Evolutionary conservation across 768 basidiomycete species (phyloP), one percentile per base, ranked within the genome.

Genomic region (Nidularia sp.): DNA sequence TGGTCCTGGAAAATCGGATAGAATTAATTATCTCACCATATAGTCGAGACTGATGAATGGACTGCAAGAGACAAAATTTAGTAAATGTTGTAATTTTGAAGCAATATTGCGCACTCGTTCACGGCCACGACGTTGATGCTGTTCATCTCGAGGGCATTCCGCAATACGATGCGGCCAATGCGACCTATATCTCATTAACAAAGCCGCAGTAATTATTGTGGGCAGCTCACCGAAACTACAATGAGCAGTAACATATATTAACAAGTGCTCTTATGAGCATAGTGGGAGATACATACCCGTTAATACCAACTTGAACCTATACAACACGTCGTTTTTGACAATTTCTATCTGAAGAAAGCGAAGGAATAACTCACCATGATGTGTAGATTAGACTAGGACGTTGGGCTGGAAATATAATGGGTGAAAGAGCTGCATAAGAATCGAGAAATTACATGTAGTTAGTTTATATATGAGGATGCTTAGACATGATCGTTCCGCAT

Each of bases 131-230:
- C 81, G 15, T 90, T 73, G 62, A 93, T 75, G 43, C 84, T 82
- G 34, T 72, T 65, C 66, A 81, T 75, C 57, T 80, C 72, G 59
- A 94, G 75, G 44, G 93, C 91, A 77, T 96, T 96, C 56, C 95
- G 86, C 66, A 88, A 76, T 55, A 98, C 93, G 67, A 97, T 92
- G 71, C 95, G 93, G 68, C 95, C 94, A 69, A 97, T 96, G 74
- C 95, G 93, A 75, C 93, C 94, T 93, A 34, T 29, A 8, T 41
- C 42, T 25, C 52, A 45, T 42, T 47, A 4, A 32, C 45, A 22
- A 10, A 9, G 32, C 34, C 15, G 46, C 13, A 45, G 34, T 29
- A 32, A 51, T 39, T 36, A 39, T 2, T 5, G 34, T 13, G 13
- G 42, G 5, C 48, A 29, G 29, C 84, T 63, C 63, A 90, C 89